Percentiles rank a stretch among this genome's conserved stretches.
Conservation (phyloP, 2,329 filamentous ascomycete genomes). For the Penicillium sp. region DNA sequence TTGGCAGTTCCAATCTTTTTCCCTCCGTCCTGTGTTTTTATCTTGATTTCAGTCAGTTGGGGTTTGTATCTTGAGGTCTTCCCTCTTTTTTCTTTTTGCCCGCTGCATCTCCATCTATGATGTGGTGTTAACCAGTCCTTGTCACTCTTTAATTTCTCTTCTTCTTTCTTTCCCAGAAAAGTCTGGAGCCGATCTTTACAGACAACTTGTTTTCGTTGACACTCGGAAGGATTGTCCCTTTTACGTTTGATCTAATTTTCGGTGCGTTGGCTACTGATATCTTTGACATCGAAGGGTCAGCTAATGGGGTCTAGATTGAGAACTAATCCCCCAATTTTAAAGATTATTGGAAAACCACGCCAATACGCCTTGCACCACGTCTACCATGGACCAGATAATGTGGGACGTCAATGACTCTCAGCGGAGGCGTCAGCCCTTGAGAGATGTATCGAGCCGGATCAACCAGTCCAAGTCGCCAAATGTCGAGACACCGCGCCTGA, state of each 20-base stretch:
- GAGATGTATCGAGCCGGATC: conserved; percentile 23
- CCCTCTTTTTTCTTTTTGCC: not conserved
- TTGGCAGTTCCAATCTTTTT: not conserved
- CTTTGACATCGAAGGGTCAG: not conserved
- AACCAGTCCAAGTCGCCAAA: conserved; percentile 20
- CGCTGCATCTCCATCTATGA: not conserved
- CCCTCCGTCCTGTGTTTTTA: not conserved
- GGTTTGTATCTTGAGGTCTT: not conserved
- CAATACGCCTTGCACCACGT: not conserved
- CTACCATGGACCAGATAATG: conserved; percentile 17
- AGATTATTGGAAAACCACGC: not conserved
- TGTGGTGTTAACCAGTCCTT: conserved; percentile 8
- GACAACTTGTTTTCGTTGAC: not conserved
- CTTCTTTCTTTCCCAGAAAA: not conserved
- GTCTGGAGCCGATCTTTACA: conserved; percentile 22
- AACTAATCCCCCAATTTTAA: not conserved
- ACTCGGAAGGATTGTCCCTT: not conserved
- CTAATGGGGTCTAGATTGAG: conserved; percentile 1
- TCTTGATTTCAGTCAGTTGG: not conserved
- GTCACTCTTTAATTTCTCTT: conserved; percentile 2
- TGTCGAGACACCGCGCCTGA: conserved; percentile 16
- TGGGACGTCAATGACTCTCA: conserved; percentile 19
- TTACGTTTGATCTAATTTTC: not conserved
- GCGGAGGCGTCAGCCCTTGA: conserved; percentile 24
- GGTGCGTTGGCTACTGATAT: not conserved